Evolutionary conservation across 768 basidiomycete species (phyloP).

Genomic region (Inosperma sp.): DNA sequence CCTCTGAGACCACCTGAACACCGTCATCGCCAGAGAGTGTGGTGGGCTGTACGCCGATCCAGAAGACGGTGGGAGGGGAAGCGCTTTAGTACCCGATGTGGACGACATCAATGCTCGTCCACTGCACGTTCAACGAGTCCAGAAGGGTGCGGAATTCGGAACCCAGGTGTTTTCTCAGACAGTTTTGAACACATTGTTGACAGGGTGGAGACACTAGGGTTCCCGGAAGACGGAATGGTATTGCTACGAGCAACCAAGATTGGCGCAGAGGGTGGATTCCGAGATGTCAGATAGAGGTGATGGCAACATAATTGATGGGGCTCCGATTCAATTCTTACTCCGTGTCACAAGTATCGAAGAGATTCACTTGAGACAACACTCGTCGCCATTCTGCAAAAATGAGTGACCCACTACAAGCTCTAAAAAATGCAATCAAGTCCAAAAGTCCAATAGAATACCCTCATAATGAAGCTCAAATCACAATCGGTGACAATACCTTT

Average conservation of each 20-base stretch:
- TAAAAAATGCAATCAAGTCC: conserved; percentile 60
- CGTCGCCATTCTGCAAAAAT: neutral
- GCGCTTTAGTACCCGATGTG: conserved; percentile 22
- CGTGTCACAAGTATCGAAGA: too few species aligned
- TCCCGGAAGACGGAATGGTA: conserved; percentile 17
- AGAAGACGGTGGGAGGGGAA: conserved; percentile 23
- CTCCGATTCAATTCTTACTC: too few species aligned
- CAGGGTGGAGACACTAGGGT: conserved; percentile 18
- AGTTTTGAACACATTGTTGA: conserved; percentile 23
- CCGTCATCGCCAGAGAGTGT: conserved; percentile 27
- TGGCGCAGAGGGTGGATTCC: conserved; percentile 26
- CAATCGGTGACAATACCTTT: conserved; percentile 50
- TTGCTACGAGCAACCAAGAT: conserved; percentile 26
- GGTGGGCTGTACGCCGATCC: conserved; percentile 29
- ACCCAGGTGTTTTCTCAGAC: too few species aligned
- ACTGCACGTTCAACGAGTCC: conserved; percentile 16
- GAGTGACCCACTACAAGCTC: conserved; percentile 49
- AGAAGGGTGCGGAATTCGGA: conserved; percentile 8
- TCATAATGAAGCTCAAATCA: conserved; percentile 50
- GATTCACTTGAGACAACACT: too few species aligned
- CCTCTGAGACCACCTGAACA: conserved; percentile 24
- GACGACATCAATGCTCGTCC: conserved; percentile 25
- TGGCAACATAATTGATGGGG: too few species aligned
- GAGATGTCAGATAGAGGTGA: too few species aligned
- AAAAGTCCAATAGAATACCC: conserved; percentile 48